phyloP scores from a whole-genome alignment of 1,139 yeast species.

The Candida sp. region DNA sequence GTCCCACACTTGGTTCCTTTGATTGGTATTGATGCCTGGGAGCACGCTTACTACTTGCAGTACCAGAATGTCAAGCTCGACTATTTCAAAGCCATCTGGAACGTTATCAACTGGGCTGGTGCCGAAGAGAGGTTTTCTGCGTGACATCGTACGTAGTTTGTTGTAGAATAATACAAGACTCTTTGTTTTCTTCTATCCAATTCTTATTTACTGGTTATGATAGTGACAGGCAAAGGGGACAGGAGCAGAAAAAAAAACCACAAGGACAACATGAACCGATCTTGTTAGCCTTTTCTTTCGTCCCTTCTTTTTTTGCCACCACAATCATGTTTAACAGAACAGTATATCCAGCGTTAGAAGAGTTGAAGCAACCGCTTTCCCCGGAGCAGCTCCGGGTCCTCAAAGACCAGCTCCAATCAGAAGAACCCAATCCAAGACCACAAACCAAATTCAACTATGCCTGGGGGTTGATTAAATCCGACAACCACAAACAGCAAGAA shows the following conservation, averaged over 20 bases:
- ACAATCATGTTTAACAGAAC: slow-evolving; percentile 16
- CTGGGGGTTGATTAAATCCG: slow-evolving; percentile 91
- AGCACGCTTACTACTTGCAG: slow-evolving; percentile 54
- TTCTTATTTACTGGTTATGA: too few relatives aligned
- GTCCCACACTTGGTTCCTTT: slow-evolving; percentile 45
- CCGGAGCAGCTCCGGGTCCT: slow-evolving; percentile 77
- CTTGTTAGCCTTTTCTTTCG: not conserved
- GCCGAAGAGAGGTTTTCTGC: slow-evolving; percentile 40
- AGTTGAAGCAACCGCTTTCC: slow-evolving; percentile 61
- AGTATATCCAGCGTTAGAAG: slow-evolving; percentile 46
- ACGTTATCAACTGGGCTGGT: slow-evolving; percentile 52
- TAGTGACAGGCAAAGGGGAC: not conserved
- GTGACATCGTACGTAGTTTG: slow-evolving; percentile 3
- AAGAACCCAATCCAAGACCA: slow-evolving; percentile 77
- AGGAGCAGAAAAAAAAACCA: not conserved
- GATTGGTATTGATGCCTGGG: slow-evolving; percentile 56
- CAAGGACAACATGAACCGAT: not conserved
- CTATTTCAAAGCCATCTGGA: slow-evolving; percentile 53
- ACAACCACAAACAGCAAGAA: slow-evolving; percentile 63
- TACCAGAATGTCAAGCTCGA: slow-evolving; percentile 52
- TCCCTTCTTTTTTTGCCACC: slow-evolving; percentile 1
- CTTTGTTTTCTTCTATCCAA: too few relatives aligned
- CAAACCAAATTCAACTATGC: slow-evolving; percentile 94
- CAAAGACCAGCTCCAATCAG: slow-evolving; percentile 78
- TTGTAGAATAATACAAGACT: not conserved